Base-by-base conservation (phyloP, 805 yeast genomes). In the Schwanniomyces sp. region DNA sequence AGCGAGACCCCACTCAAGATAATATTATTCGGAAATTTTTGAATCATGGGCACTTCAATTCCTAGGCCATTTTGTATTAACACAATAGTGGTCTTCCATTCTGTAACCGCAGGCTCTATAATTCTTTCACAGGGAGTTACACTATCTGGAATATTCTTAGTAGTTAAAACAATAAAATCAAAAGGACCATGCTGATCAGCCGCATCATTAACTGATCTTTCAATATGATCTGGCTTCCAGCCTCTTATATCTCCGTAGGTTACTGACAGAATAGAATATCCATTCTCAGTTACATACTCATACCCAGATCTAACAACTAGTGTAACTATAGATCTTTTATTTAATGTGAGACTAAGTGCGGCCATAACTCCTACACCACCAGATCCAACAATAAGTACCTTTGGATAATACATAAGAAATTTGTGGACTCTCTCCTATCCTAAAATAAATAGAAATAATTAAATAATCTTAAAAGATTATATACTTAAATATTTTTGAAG, bases 361-460 rank as follows among this genome's bases (percentile, higher is more conserved):
- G 67, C 65, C 25, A 67, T 59, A 7, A 61, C 50, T 7, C 75
- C 74, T 6, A 69, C 72, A 14, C 74, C 74, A 5, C 74, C 75
- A 2, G 67, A 56, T 4, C 75, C 74, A 24, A 69, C 53, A 27
- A 59, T 48, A 29, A 69, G 58, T 10, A 68, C 54, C 43, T 55
- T 62, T n/a, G 45, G 18, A 32, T 32, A 32, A 32, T 32, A 32
- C 36, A 32, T 32, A 32, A 16, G 21, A 32, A 8, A 32, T 17
- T 30, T 30, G 2, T 12, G 16, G 6, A 30, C 8, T 3, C 7
- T 11, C 11, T 3, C 14, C 14, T 11, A 30, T 30, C 12, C 7
- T 30, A 12, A 30, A 7, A 12, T 7, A 30, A 12, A 30, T 3
- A 7, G 14, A 30, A 12, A 11, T 12, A n/a, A n/a, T n/a, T n/a